These are phyloP conservation scores for Chenopodium quinoa DNA, from an alignment of 148 eudicot genomes.

Conservation along the genomic window DNA sequence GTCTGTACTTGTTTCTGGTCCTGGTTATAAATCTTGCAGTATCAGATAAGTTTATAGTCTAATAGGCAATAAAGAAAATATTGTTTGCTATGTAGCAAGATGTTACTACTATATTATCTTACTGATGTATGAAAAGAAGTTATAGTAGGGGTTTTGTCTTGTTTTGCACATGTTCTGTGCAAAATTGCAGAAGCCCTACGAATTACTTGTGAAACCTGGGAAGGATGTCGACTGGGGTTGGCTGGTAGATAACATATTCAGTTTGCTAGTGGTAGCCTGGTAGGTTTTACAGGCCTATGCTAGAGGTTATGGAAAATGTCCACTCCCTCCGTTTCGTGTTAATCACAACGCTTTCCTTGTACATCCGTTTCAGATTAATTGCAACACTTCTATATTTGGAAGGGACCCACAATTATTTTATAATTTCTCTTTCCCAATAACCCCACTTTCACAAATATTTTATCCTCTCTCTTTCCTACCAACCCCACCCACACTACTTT, in stretches of 20 bases:
- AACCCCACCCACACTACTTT: too few relatives aligned
- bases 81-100: neutral
- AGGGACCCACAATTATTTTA: too few relatives aligned
- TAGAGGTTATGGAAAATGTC: neutral
- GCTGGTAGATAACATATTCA: neutral
- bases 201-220: neutral
- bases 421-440: too few relatives aligned
- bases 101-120: too few relatives aligned
- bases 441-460: too few relatives aligned
- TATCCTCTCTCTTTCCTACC: too few relatives aligned
- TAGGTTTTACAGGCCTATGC: neutral
- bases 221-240: neutral
- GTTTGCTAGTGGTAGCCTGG: neutral
- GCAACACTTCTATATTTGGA: too few relatives aligned
- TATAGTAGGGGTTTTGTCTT: neutral
- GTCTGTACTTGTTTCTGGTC: conserved; percentile 8
- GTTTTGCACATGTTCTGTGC: neutral
- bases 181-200: neutral
- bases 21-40: neutral
- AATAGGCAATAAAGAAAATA: neutral
- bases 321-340: too few relatives aligned
- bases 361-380: too few relatives aligned
- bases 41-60: neutral
- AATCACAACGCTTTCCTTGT: too few relatives aligned
- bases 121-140: neutral